Base-by-base conservation (phyloP, 2,329 filamentous ascomycete genomes). In the Xylaria digitata region DNA sequence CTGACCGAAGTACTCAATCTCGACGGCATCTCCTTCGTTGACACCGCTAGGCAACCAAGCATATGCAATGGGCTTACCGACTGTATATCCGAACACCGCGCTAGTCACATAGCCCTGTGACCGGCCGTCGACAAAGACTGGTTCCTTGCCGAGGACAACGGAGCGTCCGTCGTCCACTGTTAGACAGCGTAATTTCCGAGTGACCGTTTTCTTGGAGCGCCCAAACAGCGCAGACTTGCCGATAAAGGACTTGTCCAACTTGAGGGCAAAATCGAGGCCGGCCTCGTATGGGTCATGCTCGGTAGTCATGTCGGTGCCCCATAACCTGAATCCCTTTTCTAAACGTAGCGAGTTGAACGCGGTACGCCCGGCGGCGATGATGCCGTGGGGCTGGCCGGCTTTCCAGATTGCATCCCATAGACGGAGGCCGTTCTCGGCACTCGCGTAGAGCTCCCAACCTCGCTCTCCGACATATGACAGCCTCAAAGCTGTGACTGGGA, bases 381-480 rank as follows among this genome's bases (percentile, higher is more conserved):
- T 68, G 57, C 66, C 68, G 34, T 69, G 54, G 19, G 60, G 43
- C 23, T 66, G 63, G 1, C 66, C 68, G 21, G 66, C 66, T 21
- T 58, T 61, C 66, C 66, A 70, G 34, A 70, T 45, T 13, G 63
- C 68, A 32, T 70, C 66, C 66, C 66, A 70, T 6, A 70, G 48
- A 3, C 66, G 65, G 2, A 64, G 60, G 1, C 66, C 68, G 42
- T 69, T 62, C 6, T 70, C 68, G 21, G 68, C 68, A 53, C 66
- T 70, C 21, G 68, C 61, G 63, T 70, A 65, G 17, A 69, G 63
- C 54, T 70, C 68, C 68, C 68, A 69, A 9, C 68, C 68, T 4
- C 42, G 46, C 40, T 70, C 66, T 3, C 68, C 68, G 3, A 69
- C 68, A 48, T 69, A 70, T 19, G 68, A 66, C 17, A 70, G 17